Evolutionary conservation across 495 filamentous ascomycete genomes (phyloP).

Genomic region (Symbiotaphrina buchneri): DNA sequence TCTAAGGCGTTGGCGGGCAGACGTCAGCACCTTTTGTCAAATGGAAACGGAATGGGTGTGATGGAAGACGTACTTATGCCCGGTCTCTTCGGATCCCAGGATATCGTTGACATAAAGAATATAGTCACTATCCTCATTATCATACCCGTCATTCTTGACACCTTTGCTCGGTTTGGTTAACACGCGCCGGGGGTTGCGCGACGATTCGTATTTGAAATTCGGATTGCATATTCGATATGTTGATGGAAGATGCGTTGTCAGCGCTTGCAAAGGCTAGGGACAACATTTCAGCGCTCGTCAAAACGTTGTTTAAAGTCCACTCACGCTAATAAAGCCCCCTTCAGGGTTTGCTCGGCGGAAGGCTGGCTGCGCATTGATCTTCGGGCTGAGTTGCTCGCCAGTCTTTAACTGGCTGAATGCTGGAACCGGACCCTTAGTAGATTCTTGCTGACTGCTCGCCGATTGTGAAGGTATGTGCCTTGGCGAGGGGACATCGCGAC

Average conservation of each 20-base stretch:
- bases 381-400: slow-evolving; percentile 54
- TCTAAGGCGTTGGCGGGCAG: slow-evolving; percentile 20
- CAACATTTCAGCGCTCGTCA: slow-evolving; percentile 3
- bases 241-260: slow-evolving; percentile 79
- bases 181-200: slow-evolving; percentile 88
- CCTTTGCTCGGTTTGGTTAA: slow-evolving; percentile 99
- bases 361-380: slow-evolving; percentile 66
- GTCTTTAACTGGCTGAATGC: slow-evolving; percentile 61
- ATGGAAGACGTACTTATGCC: slow-evolving; percentile 58
- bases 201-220: slow-evolving; percentile 95
- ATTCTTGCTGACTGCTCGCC: slow-evolving; percentile 20
- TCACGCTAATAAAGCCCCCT: slow-evolving; percentile 94
- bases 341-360: slow-evolving; percentile 91
- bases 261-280: slow-evolving; percentile 72
- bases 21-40: too few species aligned
- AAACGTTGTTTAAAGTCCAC: slow-evolving; percentile 13
- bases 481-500: slow-evolving; percentile 53
- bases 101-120: slow-evolving; percentile 99
- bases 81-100: slow-evolving; percentile 88
- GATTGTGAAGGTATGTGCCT: slow-evolving; percentile 23
- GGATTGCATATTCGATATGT: slow-evolving; percentile 99
- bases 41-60: too few species aligned
- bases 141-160: slow-evolving; percentile 94
- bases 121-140: slow-evolving; percentile 98
- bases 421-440: slow-evolving; percentile 54